Base-by-base conservation (phyloP, 2,329 filamentous ascomycete genomes). In the Fusarium lyarnte region DNA sequence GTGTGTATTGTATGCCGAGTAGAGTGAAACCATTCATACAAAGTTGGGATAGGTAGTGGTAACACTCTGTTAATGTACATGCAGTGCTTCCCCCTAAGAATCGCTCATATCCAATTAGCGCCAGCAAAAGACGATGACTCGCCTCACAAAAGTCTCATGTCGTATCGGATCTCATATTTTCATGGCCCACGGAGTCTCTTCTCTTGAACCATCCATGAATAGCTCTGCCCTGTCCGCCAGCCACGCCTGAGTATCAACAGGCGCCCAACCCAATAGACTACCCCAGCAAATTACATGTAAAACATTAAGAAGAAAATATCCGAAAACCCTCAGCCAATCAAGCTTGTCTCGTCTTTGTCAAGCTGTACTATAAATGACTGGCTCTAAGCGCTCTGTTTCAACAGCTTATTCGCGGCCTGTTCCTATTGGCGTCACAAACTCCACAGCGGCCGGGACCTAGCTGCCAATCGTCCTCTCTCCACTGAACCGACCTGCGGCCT, bases 351-450 rank as follows among this genome's bases (percentile, higher is more conserved):
- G 46, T 54, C 57, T 14, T 64, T 23, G 47, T 36, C 33, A 13
- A 53, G 46, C 35, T 59, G 52, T 59, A 57, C 58, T 14, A 29
- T 36, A 36, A 70, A 62, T 53, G 45, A 57, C 58, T 69, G 69
- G 69, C 52, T 73, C 43, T 72, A 76, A 75, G 74, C 74, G 74
- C 74, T 74, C 64, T 62, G 70, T 77, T 74, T 77, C 74, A 70
- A 54, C 42, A 47, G 54, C 21, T 35, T 55, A 61, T 58, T 53
- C 62, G 76, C 76, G 66, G 64, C 63, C 73, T 53, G 54, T 55
- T 68, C 52, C 72, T 42, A 77, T 77, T 77, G 65, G 66, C 19
- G n/a, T 23, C 31, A 43, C 60, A 41, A 38, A 31, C 63, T 63
- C 66, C 70, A 70, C 69, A 55, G 59, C 62, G 74, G 69, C 73